Conservation (phyloP, 129 eudicot genomes). For the Centaurea solstitialis region DNA sequence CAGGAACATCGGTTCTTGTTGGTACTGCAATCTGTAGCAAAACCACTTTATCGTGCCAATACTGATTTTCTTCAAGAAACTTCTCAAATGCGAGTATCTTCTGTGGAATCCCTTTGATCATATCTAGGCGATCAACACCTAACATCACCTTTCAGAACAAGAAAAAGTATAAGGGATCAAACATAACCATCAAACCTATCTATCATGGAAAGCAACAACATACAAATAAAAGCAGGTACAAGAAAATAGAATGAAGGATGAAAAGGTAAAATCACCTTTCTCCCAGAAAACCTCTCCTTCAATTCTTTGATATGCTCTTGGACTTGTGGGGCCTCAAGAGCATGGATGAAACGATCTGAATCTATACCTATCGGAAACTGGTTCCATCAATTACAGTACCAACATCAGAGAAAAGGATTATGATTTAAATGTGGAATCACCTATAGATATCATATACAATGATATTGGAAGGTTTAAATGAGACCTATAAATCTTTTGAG, state of each 20-base stretch:
- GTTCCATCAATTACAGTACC: constrained; percentile 13
- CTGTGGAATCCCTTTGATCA: constrained; percentile 95
- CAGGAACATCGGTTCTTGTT: constrained; percentile 96
- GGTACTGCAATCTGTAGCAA: constrained; percentile 97
- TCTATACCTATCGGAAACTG: constrained; percentile 98
- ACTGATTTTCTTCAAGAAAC: constrained; percentile 84
- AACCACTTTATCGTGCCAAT: constrained; percentile 93
- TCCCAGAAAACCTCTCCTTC: constrained; percentile 79
- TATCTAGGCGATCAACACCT: constrained; percentile 96
- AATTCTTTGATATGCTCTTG: constrained; percentile 70
- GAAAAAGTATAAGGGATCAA: neutral
- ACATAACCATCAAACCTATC: neutral
- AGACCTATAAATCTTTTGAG: neutral
- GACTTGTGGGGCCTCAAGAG: constrained; percentile 62
- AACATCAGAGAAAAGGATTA: constrained; percentile 18
- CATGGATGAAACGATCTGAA: constrained; percentile 82
- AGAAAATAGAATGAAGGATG: neutral
- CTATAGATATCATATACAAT: neutral
- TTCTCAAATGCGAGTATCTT: constrained; percentile 93
- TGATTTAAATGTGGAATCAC: constrained; percentile 3
- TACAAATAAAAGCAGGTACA: neutral
- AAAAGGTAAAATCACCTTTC: constrained; percentile 55
- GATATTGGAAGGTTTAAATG: neutral
- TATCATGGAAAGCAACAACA: neutral
- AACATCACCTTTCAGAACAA: constrained; percentile 72